Evolutionary conservation across 2,329 filamentous ascomycete species (phyloP).

Genomic region (Sporothrix mexicana): DNA sequence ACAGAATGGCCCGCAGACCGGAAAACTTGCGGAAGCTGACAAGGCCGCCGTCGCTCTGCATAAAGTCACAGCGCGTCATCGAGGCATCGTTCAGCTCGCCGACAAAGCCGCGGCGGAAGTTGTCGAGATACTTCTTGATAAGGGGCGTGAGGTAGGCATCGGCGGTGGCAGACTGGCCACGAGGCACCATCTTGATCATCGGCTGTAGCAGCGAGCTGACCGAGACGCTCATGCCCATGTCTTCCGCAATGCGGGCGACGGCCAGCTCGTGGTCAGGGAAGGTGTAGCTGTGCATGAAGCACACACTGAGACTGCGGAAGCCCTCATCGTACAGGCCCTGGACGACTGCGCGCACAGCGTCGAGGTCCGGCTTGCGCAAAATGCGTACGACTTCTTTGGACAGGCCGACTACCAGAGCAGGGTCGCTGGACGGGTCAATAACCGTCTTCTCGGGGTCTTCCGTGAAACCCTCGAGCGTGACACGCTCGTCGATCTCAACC

Average conservation of each 20-base stretch:
- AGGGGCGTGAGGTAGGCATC: slow-evolving; percentile 76
- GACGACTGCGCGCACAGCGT: slow-evolving; percentile 61
- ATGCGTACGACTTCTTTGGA: slow-evolving; percentile 54
- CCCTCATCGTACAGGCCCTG: slow-evolving; percentile 66
- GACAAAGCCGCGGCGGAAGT: slow-evolving; percentile 67
- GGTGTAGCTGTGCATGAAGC: slow-evolving; percentile 37
- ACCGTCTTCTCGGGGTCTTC: slow-evolving; percentile 30
- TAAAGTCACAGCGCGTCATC: slow-evolving; percentile 70
- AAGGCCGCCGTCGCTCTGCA: slow-evolving; percentile 66
- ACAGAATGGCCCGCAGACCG: slow-evolving; percentile 64
- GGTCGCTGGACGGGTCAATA: slow-evolving; percentile 41
- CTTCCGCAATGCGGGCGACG: slow-evolving; percentile 34
- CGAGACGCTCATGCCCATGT: slow-evolving; percentile 32
- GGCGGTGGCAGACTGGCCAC: slow-evolving; percentile 73
- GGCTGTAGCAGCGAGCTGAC: slow-evolving; percentile 34
- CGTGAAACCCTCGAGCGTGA: slow-evolving; percentile 79
- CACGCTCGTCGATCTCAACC: slow-evolving; percentile 85
- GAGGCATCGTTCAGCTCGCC: background rate
- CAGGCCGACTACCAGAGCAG: slow-evolving; percentile 50
- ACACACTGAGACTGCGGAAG: slow-evolving; percentile 52
- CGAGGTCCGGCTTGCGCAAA: slow-evolving; percentile 62
- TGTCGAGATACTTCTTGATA: slow-evolving; percentile 72
- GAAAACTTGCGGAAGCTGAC: slow-evolving; percentile 37
- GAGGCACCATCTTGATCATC: slow-evolving; percentile 71
- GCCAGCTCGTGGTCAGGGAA: slow-evolving; percentile 38